Base-by-base conservation (phyloP, 352 stramenopile species). In the Globisporangium rhizosaccharum region DNA sequence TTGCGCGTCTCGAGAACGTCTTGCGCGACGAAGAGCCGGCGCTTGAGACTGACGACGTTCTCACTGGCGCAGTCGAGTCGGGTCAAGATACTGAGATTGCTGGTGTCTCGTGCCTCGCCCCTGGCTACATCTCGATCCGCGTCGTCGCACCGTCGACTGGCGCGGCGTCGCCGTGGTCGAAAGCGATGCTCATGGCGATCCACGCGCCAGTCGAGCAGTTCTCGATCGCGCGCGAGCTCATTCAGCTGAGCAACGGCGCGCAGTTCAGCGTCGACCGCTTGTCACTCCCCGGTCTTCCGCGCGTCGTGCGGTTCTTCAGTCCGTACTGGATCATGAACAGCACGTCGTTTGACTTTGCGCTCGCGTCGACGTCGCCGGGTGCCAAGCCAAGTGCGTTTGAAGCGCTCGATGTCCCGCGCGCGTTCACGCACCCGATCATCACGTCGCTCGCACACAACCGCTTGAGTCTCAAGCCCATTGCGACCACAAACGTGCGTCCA, bases 301-400 rank as follows among this genome's bases (percentile, higher is more conserved):
- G 85, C 3, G 70, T 95, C 23, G 79, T 95, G 25, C 85, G 83
- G 6, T 88, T 95, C 59, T 93, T 77, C 36, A 88, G 70, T 55
- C 79, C 82, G 6, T 93, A 92, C 67, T 95, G 85, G 85, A 81
- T 95, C 57, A 76, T 93, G 28, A 88, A 93, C 70, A 90, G 88
- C 53, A 90, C 85, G 0, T 86, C 82, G 8, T 61, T 95, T 51
- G 63, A 83, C 8, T 86, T 95, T 59, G 59, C 57, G 20, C 72
- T 85, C 8, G 79, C 79, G 6, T 89, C 81, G 2, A 77, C 78
- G 11, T 69, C 72, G 44, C 68, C 72, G 57, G 77, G 79, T 8
- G 78, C 71, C 1, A 90, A 89, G 57, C 20, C 54, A 5, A 81
- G 48, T 48, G 66, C 73, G n/a, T 71, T 85, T 1, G 63, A 72